Conservation (phyloP, 225 moss, liverwort and hornwort species). For the Pleurozium schreberi region DNA sequence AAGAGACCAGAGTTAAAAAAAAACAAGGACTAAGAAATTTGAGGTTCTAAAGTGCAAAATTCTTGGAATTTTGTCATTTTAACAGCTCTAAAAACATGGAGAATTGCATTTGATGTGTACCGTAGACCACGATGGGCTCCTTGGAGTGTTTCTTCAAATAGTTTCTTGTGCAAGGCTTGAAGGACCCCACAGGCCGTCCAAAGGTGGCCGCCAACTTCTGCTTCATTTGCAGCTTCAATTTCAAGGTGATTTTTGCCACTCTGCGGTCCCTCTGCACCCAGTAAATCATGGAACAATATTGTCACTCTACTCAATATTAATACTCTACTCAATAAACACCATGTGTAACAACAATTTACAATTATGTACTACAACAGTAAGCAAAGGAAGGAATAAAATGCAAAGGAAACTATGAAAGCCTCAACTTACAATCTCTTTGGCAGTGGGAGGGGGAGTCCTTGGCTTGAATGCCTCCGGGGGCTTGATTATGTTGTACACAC, state of each 20-base stretch:
- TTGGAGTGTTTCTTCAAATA: slow-evolving; percentile 82
- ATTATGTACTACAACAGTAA: background rate
- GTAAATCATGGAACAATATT: background rate
- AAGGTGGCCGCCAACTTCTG: slow-evolving; percentile 63
- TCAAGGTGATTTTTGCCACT: slow-evolving; percentile 55
- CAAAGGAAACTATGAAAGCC: background rate
- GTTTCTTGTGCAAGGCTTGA: slow-evolving; percentile 32
- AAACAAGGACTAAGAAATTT: background rate
- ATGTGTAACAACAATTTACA: background rate
- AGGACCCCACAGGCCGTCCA: slow-evolving; percentile 40
- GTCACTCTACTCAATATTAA: background rate
- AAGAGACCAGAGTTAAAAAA: background rate
- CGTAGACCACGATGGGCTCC: slow-evolving; percentile 46
- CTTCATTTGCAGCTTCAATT: slow-evolving; percentile 39
- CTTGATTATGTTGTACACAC: slow-evolving; percentile 37
- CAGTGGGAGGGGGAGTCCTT: slow-evolving; percentile 25
- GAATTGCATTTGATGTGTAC: background rate
- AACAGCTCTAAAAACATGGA: background rate
- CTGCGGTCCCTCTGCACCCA: slow-evolving; percentile 50
- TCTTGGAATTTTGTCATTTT: background rate
- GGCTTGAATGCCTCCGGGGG: slow-evolving; percentile 14
- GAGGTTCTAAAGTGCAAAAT: background rate
- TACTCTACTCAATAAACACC: background rate
- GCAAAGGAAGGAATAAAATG: background rate
- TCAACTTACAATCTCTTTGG: slow-evolving; percentile 16